Evolutionary conservation across 768 basidiomycete species (phyloP).

Genomic region (Tricholoma hemisulphureum): DNA sequence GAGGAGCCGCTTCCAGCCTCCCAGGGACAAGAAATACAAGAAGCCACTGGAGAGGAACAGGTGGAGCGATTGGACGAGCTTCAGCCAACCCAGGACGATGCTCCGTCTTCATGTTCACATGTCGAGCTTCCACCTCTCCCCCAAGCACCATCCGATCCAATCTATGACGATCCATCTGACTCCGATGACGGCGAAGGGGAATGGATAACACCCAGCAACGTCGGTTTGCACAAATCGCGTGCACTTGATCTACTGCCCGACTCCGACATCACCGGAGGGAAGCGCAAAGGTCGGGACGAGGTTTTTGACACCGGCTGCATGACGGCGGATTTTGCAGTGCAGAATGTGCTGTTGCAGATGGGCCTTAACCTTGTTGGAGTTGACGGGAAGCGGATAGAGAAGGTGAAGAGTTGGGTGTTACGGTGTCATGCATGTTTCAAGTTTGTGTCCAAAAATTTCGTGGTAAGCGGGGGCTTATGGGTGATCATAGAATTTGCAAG

Average conservation of each 20-base stretch:
- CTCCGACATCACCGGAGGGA: slow-evolving; percentile 32
- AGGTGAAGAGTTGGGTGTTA: slow-evolving; percentile 93
- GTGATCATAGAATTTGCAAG: slow-evolving; percentile 77
- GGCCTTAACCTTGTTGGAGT: slow-evolving; percentile 84
- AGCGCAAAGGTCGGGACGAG: slow-evolving; percentile 37
- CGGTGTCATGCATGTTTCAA: slow-evolving; percentile 99
- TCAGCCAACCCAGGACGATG: slow-evolving; percentile 30
- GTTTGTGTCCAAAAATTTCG: slow-evolving; percentile 52
- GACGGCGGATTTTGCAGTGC: slow-evolving; percentile 99
- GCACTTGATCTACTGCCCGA: slow-evolving; percentile 80
- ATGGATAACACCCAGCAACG: slow-evolving; percentile 95
- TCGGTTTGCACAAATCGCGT: slow-evolving; percentile 80
- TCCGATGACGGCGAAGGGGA: slow-evolving; percentile 86
- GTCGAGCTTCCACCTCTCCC: slow-evolving; percentile 9
- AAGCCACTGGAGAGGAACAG: slow-evolving; percentile 18
- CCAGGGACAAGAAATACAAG: slow-evolving; percentile 12
- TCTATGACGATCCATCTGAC: slow-evolving; percentile 77
- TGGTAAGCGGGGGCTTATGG: neutral
- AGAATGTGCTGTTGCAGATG: slow-evolving; percentile 96
- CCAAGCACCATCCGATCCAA: slow-evolving; percentile 25
- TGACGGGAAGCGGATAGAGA: slow-evolving; percentile 87
- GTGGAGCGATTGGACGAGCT: slow-evolving; percentile 47
- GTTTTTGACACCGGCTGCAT: slow-evolving; percentile 78
- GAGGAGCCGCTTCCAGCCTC: neutral
- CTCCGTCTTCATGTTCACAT: slow-evolving; percentile 4